Percentiles rank a stretch among this genome's conserved stretches.
Conservation (phyloP, 768 basidiomycete genomes). For the Chalciporus chontae region DNA sequence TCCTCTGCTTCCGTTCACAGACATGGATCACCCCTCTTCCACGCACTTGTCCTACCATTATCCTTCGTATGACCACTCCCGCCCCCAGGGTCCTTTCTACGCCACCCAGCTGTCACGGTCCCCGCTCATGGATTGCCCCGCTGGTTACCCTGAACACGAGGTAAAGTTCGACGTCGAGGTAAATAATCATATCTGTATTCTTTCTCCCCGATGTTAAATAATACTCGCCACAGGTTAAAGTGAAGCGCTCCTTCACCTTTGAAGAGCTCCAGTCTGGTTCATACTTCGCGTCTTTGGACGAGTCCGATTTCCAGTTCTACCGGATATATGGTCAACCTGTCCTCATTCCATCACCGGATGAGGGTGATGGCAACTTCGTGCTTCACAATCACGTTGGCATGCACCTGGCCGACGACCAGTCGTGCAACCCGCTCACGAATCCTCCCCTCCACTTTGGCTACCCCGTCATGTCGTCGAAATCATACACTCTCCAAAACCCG, state of each 20-base stretch:
- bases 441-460: constrained; percentile 4
- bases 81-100: not conserved
- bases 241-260: constrained; percentile 31
- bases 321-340: constrained; percentile 31
- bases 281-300: constrained; percentile 28
- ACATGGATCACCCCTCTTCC: constrained; percentile 12
- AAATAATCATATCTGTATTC: not conserved
- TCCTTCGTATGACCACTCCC: not conserved
- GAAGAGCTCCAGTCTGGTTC: constrained; percentile 34
- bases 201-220: not conserved
- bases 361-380: constrained; percentile 17
- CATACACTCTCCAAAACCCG: constrained; percentile 28
- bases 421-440: constrained; percentile 1
- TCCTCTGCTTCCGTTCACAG: constrained; percentile 5
- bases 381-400: constrained; percentile 4
- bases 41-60: not conserved
- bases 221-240: constrained; percentile 21
- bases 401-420: constrained; percentile 4
- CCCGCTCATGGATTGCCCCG: constrained; percentile 1
- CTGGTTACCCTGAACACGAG: constrained; percentile 8
- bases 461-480: constrained; percentile 18
- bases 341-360: constrained; percentile 26
- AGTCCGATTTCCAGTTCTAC: constrained; percentile 32
- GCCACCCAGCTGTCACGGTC: not conserved
- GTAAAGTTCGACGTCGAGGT: constrained; percentile 26